A percentile compares a stretch with the other conserved stretches of the same genome.
phyloP scores from a whole-genome alignment of 495 filamentous ascomycete species.

The Pyrenula aspistea region DNA sequence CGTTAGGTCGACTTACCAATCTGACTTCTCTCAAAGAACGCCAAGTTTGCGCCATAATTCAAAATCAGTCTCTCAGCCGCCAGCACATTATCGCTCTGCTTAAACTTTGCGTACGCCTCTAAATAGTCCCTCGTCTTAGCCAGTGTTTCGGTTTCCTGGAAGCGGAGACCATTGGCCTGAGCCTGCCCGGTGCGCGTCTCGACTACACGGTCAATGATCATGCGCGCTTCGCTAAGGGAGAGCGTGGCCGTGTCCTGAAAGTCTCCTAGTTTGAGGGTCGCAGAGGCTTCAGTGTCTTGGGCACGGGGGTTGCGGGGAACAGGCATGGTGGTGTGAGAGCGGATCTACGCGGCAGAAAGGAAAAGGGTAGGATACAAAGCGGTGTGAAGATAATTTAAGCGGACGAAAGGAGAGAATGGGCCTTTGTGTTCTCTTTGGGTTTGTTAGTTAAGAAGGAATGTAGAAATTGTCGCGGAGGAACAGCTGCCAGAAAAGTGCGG shows the following conservation, averaged over 20 bases:
- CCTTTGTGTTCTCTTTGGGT: background rate
- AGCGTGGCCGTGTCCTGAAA: slow-evolving; percentile 81
- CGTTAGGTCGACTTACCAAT: slow-evolving; percentile 55
- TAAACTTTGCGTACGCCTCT: slow-evolving; percentile 87
- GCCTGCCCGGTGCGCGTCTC: slow-evolving; percentile 38
- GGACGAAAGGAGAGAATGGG: background rate
- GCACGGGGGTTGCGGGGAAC: background rate
- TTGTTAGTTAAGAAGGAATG: background rate
- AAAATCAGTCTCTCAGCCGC: slow-evolving; percentile 74
- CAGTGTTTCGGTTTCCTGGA: slow-evolving; percentile 35
- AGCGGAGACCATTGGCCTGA: slow-evolving; percentile 29
- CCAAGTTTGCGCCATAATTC: slow-evolving; percentile 52
- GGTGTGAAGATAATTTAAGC: too few species aligned
- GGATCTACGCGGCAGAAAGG: too few species aligned
- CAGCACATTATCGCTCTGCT: slow-evolving; percentile 85
- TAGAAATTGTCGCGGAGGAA: background rate
- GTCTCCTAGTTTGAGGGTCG: slow-evolving; percentile 76
- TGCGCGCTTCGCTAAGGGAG: slow-evolving; percentile 78
- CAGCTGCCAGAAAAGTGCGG: background rate
- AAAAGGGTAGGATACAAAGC: too few species aligned
- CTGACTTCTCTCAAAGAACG: slow-evolving; percentile 86
- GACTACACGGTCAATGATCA: slow-evolving; percentile 80
- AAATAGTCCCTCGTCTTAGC: slow-evolving; percentile 83
- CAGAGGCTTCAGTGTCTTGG: slow-evolving; percentile 78
- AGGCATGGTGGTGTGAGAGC: background rate